Base-by-base conservation (phyloP, 257 asterid genomes). In the Nicotiana undulata region DNA sequence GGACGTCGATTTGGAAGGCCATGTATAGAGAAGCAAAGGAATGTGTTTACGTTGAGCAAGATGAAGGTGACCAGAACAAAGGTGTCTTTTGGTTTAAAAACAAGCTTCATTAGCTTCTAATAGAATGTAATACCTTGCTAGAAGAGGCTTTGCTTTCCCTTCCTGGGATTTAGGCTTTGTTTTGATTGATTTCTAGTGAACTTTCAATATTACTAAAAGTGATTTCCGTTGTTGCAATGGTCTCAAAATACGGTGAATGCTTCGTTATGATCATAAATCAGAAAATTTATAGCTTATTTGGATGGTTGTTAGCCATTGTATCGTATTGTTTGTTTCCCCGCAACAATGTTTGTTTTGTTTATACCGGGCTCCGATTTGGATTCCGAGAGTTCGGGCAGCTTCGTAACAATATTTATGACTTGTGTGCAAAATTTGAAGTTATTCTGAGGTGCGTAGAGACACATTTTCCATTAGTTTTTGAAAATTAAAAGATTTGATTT, bases 31-130 rank as follows among this genome's bases (percentile, higher is more conserved):
- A 93, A 66, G 95, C 87, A 3, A 93, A 85, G 82, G 98, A 93
- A 74, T 93, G 98, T 60, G 76, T 93, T 13, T 93, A 90, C 59
- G 97, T 93, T 1, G 97, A 90, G 88, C 79, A 87, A 4, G 95
- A 92, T 76, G 95, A 88, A 80, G 92, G 85, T 34, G 90, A 70
- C 28, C 84, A 90, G 88, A 80, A 77, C 46, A 89, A 89, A 83
- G 98, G 98, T 3, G 92, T 93, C 51, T 92, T 86, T 82, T 92
- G 98, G 98, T 92, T 90, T 84, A 90, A 89, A 24, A 92, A 93
- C 83, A 90, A 92, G 93, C 89, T 93, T 61, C 66, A 60, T 60
- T 60, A 60, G 66, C 11, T 26, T 59, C 26, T 61, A 9, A 28
- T 61, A 4, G 67, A 61, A 56, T 56, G 63, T 56, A 56, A 56